Evolutionary conservation across 805 yeast species (phyloP).

Genomic region (Kodamaea kaohsiungensis): DNA sequence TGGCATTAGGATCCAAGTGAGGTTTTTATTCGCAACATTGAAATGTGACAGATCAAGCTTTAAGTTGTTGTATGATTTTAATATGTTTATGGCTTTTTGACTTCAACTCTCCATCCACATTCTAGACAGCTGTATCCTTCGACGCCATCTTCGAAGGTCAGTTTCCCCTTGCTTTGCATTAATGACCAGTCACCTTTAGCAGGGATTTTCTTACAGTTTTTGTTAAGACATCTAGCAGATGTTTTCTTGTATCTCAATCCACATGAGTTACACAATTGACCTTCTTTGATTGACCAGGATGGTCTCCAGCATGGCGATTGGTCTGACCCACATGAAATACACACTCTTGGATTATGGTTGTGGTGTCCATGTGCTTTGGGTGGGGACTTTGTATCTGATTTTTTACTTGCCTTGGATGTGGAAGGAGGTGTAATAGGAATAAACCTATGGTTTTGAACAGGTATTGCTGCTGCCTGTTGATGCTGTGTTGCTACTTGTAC

Average conservation of each 20-base stretch:
- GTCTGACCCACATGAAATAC: slow-evolving; percentile 87
- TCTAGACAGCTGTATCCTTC: slow-evolving; percentile 44
- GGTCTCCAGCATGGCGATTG: slow-evolving; percentile 99
- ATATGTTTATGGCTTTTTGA: slow-evolving; percentile 19
- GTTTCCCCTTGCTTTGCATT: slow-evolving; percentile 71
- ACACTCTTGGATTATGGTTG: slow-evolving; percentile 49
- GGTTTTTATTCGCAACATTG: no score
- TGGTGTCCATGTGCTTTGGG: slow-evolving; percentile 22
- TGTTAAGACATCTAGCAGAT: slow-evolving; percentile 82
- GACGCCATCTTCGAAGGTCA: slow-evolving; percentile 38
- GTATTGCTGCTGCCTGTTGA: not conserved
- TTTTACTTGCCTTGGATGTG: slow-evolving; percentile 26
- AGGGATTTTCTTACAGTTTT: slow-evolving; percentile 81
- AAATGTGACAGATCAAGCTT: no score
- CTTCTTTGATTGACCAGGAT: slow-evolving; percentile 86
- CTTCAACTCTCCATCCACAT: slow-evolving; percentile 46
- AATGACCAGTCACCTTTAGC: slow-evolving; percentile 94
- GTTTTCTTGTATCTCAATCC: slow-evolving; percentile 94
- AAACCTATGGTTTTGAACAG: slow-evolving; percentile 23
- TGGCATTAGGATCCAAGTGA: not conserved
- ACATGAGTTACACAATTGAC: slow-evolving; percentile 96
- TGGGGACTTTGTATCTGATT: slow-evolving; percentile 36
- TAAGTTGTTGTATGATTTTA: not conserved
- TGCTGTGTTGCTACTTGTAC: not conserved
- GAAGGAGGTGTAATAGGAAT: slow-evolving; percentile 46